Conservation (phyloP, 768 basidiomycete genomes). For the Dacryopinax spathularia region DNA sequence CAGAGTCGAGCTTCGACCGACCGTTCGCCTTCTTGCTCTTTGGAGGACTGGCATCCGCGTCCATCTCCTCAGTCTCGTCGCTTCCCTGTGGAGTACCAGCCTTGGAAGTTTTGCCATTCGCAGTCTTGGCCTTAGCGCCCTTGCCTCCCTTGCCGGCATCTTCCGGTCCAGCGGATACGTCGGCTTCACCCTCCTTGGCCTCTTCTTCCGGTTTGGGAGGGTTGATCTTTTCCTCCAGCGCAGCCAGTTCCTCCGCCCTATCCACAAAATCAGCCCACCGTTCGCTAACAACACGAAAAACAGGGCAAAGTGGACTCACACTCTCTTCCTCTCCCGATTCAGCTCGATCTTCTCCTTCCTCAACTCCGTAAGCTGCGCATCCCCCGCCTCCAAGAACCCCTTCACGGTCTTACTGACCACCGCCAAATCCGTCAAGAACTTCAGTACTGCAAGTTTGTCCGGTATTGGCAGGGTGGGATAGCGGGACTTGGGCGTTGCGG, state of each 20-base stretch:
- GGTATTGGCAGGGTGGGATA: slow-evolving; percentile 58
- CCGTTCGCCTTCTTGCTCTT: slow-evolving; percentile 8
- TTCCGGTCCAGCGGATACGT: background rate
- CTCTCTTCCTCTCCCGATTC: slow-evolving; percentile 74
- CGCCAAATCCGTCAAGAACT: slow-evolving; percentile 79
- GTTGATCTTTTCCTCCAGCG: slow-evolving; percentile 19
- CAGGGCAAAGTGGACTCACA: slow-evolving; percentile 40
- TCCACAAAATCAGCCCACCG: background rate
- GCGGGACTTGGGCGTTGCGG: slow-evolving; percentile 35
- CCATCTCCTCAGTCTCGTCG: background rate
- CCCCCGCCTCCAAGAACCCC: slow-evolving; percentile 77
- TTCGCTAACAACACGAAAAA: background rate
- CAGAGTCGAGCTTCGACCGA: slow-evolving; percentile 5
- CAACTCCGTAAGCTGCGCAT: slow-evolving; percentile 76
- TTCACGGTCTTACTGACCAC: slow-evolving; percentile 83
- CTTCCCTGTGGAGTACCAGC: background rate
- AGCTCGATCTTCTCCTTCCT: slow-evolving; percentile 93
- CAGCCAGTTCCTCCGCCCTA: slow-evolving; percentile 23
- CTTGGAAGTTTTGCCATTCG: background rate
- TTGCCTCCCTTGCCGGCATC: slow-evolving; percentile 24
- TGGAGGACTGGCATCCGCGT: background rate
- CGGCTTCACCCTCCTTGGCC: slow-evolving; percentile 4
- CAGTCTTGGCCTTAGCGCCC: slow-evolving; percentile 15
- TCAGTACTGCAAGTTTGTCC: slow-evolving; percentile 73
- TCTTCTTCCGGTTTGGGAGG: slow-evolving; percentile 8